These are phyloP conservation scores for Ophiostoma novo-ulmi DNA, from an alignment of 2,329 filamentous ascomycete species.

Conservation along the genomic window DNA sequence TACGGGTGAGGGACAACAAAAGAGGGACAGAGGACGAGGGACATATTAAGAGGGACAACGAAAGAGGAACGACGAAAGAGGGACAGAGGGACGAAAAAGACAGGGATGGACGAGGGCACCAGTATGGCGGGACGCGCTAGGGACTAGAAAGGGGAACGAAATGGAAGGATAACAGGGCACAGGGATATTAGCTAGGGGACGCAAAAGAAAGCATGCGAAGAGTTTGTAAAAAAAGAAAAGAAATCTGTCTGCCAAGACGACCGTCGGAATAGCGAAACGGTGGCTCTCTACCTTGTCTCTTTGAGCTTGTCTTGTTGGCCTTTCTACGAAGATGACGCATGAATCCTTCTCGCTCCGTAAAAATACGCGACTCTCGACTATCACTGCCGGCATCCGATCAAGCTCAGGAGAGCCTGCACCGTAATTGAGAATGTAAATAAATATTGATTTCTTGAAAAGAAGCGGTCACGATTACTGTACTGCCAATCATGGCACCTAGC, in stretches of 20 bases:
- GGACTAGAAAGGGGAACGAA: not conserved
- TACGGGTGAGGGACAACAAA: not conserved
- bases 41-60: not conserved
- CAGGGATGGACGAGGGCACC: slow-evolving; percentile 3
- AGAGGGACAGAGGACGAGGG: not conserved
- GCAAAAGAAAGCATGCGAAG: not conserved
- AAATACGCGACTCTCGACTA: too few species aligned
- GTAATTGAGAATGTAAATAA: too few species aligned
- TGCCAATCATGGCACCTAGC: too few species aligned
- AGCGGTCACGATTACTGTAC: too few species aligned
- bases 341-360: not conserved
- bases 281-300: not conserved
- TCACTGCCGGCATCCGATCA: not conserved
- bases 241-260: not conserved
- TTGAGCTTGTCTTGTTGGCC: too few species aligned
- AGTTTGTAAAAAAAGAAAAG: not conserved
- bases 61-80: not conserved
- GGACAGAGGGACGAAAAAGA: not conserved
- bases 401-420: not conserved
- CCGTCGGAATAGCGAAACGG: not conserved
- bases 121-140: slow-evolving; percentile 14
- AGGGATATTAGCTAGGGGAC: not conserved
- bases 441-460: too few species aligned
- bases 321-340: not conserved
- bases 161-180: not conserved